Base-by-base conservation (phyloP, 108 stramenopile species). In the Nannochloropsis salina region DNA sequence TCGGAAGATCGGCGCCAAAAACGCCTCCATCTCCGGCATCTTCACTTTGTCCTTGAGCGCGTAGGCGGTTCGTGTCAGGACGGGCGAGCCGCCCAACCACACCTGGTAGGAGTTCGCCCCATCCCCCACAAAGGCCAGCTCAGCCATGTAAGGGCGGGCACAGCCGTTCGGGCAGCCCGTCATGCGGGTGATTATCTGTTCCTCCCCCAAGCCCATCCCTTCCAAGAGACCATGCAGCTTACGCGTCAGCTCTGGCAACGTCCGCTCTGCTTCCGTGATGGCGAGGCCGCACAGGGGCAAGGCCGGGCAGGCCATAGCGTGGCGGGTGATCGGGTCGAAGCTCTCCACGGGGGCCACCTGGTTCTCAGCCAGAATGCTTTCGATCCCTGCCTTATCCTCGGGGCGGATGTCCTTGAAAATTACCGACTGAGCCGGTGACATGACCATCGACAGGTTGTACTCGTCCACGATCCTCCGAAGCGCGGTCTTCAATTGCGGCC, bases 121-220 rank as follows among this genome's bases (percentile, higher is more conserved):
- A 88, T 97, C 97, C 22, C 98, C 98, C 20, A 99, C 96, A 88
- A 98, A 97, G 40, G 95, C 98, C 41, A 99, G 87, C 91, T 99
- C 98, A 44, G 98, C 98, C 98, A 99, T 97, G 95, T 97, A 98
- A 6, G 98, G 98, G 15, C 98, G 91, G 9, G 96, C 97, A 85
- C 98, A 99, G 40, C 98, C 98, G 89, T 99, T 99, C 44, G 98
- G 98, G 92, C 98, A 99, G 43, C 98, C 98, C 9, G 97, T 98
- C 96, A 97, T 97, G 42, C 98, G 94, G 84, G 97, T 95, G 80
- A 98, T 89, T 82, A 97, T 95, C 90, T 97, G 96, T 87, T 96
- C 95, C 80, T 95, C 96, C 45, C 88, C 90, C 12, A 99, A 86
- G 45, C 94, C 94, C 90, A 94, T 90, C 92, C 91, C 93, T 88